Evolutionary conservation across 2,329 filamentous ascomycete genomes (phyloP), one percentile per base, ranked within the genome.

Genomic region (Hypoxylon sp.): DNA sequence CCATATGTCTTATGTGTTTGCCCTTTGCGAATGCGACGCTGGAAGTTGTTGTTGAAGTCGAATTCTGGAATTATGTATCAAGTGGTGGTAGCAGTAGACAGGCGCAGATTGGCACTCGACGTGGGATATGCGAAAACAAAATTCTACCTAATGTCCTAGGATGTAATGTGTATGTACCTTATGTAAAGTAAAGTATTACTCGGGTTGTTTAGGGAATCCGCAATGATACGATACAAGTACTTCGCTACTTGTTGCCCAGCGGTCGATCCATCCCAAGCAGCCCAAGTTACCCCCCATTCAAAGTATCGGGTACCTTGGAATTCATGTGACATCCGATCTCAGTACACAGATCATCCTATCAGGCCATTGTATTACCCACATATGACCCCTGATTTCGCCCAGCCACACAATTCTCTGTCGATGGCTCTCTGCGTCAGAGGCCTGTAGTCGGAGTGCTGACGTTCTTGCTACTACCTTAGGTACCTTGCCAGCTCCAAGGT

Each of bases 291-390:
- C 6, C 44, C 31, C 13, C 19, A 42, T 31, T 17, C 11, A n/a
- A 56, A 55, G 62, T 68, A 68, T 15, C 24, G 3, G 10, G 3
- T 62, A 68, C 57, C 21, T 47, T n/a, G 37, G 19, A 10, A 52
- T 35, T 47, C 42, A 57, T 60, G 54, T 58, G 51, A 61, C 54
- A 66, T 63, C 39, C 46, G 62, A 69, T 69, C 58, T 69, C 46
- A 66, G 67, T 48, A 63, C 47, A 55, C 27, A 55, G 66, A 65
- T 65, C 65, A 60, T n/a, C 61, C 55, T 68, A 68, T 68, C 47
- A 65, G 60, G 27, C 56, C 39, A 61, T 58, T 56, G 17, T 17
- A 37, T 29, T 42, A 65, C 39, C 50, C 42, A 55, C 29, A 37
- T 46, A 46, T 6, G 17, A 37, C 17, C 51, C 51, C 39, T 59